These are phyloP conservation scores for Sporothrix mexicana DNA, from an alignment of 2,329 filamentous ascomycete genomes.

Conservation along the genomic window DNA sequence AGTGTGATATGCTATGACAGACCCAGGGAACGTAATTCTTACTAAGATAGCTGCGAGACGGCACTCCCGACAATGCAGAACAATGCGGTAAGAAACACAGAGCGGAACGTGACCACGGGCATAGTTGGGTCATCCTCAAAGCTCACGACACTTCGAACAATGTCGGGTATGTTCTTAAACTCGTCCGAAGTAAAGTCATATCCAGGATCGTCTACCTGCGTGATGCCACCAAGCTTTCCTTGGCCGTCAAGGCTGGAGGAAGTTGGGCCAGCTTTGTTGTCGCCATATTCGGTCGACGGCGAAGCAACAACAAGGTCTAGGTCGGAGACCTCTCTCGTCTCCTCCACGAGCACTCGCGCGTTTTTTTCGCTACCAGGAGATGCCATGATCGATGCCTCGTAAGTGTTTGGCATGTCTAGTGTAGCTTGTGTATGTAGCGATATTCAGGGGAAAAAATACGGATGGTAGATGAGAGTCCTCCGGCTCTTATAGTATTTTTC, in stretches of 20 bases:
- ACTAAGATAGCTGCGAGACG: conserved; percentile 37
- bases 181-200: conserved; percentile 22
- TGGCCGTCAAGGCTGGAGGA: neutral
- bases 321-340: neutral
- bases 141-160: conserved; percentile 39
- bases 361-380: neutral
- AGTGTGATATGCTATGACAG: neutral
- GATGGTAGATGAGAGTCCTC: neutral
- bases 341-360: neutral
- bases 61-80: conserved; percentile 37
- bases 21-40: neutral
- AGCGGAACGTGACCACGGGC: conserved; percentile 38
- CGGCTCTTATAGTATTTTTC: neutral
- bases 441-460: neutral
- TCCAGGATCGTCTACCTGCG: neutral
- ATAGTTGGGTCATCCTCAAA: conserved; percentile 38
- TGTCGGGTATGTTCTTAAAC: conserved; percentile 35
- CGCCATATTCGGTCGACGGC: neutral
- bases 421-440: neutral
- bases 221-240: neutral
- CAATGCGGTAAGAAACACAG: conserved; percentile 34
- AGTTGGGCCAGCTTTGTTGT: neutral
- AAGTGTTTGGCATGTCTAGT: neutral
- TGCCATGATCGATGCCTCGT: neutral
- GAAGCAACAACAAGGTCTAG: neutral